phyloP scores from a whole-genome alignment of 306 rosid genomes.

The Gastrolobium bilobum region DNA sequence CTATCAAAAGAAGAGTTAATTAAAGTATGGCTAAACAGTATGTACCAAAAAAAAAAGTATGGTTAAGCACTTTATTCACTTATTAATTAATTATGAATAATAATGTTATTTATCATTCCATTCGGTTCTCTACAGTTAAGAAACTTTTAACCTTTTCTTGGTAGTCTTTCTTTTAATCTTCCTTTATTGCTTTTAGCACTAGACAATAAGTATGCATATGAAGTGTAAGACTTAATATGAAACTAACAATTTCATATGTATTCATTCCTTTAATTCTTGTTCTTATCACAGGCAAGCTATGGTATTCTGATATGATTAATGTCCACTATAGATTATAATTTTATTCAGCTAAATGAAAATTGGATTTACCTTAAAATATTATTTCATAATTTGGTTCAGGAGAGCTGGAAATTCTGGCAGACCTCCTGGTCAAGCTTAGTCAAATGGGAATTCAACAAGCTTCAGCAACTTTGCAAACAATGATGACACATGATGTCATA shows the following conservation, averaged over 20 bases:
- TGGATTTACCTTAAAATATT: not conserved
- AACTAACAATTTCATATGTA: not conserved
- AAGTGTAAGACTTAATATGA: not conserved
- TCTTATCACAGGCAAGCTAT: not conserved
- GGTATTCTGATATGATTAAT: not conserved
- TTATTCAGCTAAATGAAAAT: not conserved
- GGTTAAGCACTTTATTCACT: conserved; percentile 50
- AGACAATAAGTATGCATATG: conserved; percentile 25
- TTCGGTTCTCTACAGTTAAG: conserved; percentile 12
- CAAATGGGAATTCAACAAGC: conserved; percentile 21
- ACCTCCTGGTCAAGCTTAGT: conserved; percentile 63
- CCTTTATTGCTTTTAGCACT: conserved; percentile 36
- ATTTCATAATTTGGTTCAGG: conserved; percentile 43
- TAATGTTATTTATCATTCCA: conserved; percentile 39
- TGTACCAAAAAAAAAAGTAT: not conserved
- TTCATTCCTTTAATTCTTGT: not conserved
- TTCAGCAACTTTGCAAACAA: conserved; percentile 31
- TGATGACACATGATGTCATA: conserved; percentile 19
- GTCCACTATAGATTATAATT: not conserved
- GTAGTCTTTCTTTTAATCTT: conserved; percentile 47
- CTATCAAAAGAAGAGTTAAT: conserved; percentile 20
- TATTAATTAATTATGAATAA: conserved; percentile 19
- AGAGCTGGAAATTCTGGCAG: conserved; percentile 62
- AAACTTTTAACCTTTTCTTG: conserved; percentile 46
- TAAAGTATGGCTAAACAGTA: conserved; percentile 6